These are phyloP conservation scores for Wickerhamomyces sp. DNA, from an alignment of 1,139 yeast genomes.

Conservation along the genomic window DNA sequence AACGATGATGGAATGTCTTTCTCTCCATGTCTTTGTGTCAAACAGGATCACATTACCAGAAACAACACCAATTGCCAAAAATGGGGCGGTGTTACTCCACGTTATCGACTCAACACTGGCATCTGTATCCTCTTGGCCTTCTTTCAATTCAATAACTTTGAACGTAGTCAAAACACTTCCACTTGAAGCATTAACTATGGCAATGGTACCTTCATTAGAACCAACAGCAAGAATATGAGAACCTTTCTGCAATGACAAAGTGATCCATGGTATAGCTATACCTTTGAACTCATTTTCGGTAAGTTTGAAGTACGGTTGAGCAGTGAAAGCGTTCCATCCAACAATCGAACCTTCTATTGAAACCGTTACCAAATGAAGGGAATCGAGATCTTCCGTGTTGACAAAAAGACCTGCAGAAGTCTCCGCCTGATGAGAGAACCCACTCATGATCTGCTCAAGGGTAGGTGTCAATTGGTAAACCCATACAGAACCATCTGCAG, in stretches of 20 bases:
- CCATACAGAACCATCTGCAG: constrained; percentile 92
- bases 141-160: constrained; percentile 56
- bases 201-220: constrained; percentile 80
- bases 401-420: constrained; percentile 77
- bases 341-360: constrained; percentile 88
- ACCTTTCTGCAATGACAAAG: constrained; percentile 41
- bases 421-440: constrained; percentile 73
- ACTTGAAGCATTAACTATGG: constrained; percentile 64
- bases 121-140: constrained; percentile 62
- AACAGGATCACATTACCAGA: constrained; percentile 79
- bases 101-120: constrained; percentile 81
- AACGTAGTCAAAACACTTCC: constrained; percentile 65
- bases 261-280: constrained; percentile 83
- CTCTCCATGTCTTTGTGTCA: constrained; percentile 82
- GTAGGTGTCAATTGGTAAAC: constrained; percentile 65
- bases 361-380: constrained; percentile 62
- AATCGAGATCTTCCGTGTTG: constrained; percentile 54
- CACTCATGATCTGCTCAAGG: constrained; percentile 71
- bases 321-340: constrained; percentile 86
- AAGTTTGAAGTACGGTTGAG: constrained; percentile 58
- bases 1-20: constrained; percentile 63
- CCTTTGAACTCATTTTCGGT: constrained; percentile 64
- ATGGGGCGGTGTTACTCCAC: constrained; percentile 65
- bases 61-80: constrained; percentile 84
- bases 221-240: constrained; percentile 61